These are phyloP conservation scores for Spencermartinsiella europaea DNA, from an alignment of 805 yeast genomes.

Conservation along the genomic window DNA sequence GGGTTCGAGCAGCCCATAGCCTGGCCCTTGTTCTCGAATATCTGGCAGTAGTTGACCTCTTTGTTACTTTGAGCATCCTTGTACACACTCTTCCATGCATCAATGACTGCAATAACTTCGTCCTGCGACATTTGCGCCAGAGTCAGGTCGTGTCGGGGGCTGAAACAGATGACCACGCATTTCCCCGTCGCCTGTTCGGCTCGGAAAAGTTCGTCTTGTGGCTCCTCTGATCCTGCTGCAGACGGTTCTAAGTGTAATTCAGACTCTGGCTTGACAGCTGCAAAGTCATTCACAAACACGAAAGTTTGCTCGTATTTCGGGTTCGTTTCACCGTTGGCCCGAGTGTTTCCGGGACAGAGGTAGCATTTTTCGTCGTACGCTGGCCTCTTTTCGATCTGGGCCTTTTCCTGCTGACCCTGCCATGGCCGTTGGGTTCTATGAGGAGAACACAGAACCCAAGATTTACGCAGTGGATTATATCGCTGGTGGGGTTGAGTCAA, in stretches of 20 bases:
- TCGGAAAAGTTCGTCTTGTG: constrained; percentile 44
- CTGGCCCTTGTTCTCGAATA: constrained; percentile 72
- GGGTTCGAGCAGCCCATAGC: constrained; percentile 83
- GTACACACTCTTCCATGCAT: constrained; percentile 57
- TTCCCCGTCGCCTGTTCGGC: constrained; percentile 60
- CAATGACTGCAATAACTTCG: constrained; percentile 46
- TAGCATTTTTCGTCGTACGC: constrained; percentile 61
- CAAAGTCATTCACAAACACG: constrained; percentile 62
- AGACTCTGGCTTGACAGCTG: constrained; percentile 49
- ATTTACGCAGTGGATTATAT: constrained; percentile 60
- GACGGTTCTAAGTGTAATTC: constrained; percentile 15
- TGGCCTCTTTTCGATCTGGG: constrained; percentile 41
- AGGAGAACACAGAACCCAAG: constrained; percentile 70
- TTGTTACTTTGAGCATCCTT: constrained; percentile 37
- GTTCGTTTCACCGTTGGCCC: constrained; percentile 58
- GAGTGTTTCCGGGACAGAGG: constrained; percentile 64
- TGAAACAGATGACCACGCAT: constrained; percentile 67
- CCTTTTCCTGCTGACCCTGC: constrained; percentile 67
- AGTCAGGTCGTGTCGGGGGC: constrained; percentile 63
- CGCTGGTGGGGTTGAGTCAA: constrained; percentile 50
- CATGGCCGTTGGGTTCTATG: constrained; percentile 76
- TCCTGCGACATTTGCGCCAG: constrained; percentile 52
- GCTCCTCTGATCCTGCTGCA: constrained; percentile 17
- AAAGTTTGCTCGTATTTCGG: constrained; percentile 55
- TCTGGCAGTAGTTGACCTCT: constrained; percentile 54